Conservation (phyloP, 2,329 filamentous ascomycete genomes). For the Dactylellina drechsleri region DNA sequence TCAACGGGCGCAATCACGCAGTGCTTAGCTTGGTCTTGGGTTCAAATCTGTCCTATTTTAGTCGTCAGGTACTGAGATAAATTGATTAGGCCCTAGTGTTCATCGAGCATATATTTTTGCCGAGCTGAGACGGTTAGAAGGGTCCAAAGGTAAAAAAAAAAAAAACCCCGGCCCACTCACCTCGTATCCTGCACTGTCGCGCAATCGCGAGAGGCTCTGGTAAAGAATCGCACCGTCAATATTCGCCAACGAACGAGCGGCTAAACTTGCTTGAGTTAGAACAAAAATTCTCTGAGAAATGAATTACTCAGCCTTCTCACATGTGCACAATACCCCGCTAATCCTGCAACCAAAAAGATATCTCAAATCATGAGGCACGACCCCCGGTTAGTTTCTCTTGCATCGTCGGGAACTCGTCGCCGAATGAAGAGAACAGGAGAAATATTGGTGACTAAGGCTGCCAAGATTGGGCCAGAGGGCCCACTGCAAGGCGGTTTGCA, state of each 20-base stretch:
- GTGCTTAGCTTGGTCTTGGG: neutral
- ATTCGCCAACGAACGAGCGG: constrained; percentile 16
- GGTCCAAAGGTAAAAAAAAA: neutral
- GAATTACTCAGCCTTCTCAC: constrained; percentile 52
- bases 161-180: too few species aligned
- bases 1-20: neutral
- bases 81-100: neutral
- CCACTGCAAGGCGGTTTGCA: constrained; percentile 25
- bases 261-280: constrained; percentile 28
- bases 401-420: constrained; percentile 32
- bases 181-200: too few species aligned
- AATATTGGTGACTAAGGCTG: constrained; percentile 43
- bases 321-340: constrained; percentile 26
- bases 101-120: constrained; percentile 32
- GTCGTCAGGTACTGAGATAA: neutral
- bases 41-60: constrained; percentile 35
- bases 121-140: constrained; percentile 27
- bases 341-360: constrained; percentile 19
- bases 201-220: constrained; percentile 19
- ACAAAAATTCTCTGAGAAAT: constrained; percentile 4
- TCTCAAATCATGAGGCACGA: constrained; percentile 52
- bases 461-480: neutral
- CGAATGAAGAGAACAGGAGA: constrained; percentile 22
- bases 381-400: constrained; percentile 30
- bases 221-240: neutral